A percentile compares a stretch with the other conserved stretches of the same genome.
Conservation (phyloP, 2,329 filamentous ascomycete species). For the Aspergillus sp. region DNA sequence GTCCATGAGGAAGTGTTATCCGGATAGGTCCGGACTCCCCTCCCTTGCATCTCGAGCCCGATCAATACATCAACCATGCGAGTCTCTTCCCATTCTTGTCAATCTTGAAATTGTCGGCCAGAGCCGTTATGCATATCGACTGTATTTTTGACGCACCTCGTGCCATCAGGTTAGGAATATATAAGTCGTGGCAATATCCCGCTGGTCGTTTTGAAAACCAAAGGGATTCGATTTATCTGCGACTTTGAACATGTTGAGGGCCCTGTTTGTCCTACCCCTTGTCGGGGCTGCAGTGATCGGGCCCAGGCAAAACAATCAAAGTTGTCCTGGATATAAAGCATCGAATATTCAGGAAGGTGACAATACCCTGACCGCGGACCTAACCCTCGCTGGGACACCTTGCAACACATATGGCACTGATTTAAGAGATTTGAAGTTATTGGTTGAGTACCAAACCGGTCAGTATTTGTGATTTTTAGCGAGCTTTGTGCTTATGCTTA, state of each 20-base stretch:
- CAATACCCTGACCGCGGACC: slow-evolving; percentile 63
- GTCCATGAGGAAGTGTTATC: neutral
- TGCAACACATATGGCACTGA: slow-evolving; percentile 63
- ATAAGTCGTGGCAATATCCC: slow-evolving; percentile 9
- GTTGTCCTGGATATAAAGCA: slow-evolving; percentile 41
- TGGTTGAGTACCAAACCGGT: slow-evolving; percentile 64
- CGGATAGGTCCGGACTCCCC: neutral
- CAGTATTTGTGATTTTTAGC: slow-evolving; percentile 5
- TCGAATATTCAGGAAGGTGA: slow-evolving; percentile 33
- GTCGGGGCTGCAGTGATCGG: slow-evolving; percentile 28
- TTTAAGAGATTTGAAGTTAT: slow-evolving; percentile 55
- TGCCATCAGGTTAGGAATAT: slow-evolving; percentile 3
- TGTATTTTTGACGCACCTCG: neutral
- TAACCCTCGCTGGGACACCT: slow-evolving; percentile 66
- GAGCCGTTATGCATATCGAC: neutral
- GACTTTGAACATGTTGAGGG: slow-evolving; percentile 24
- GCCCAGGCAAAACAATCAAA: slow-evolving; percentile 12
- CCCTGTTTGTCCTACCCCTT: slow-evolving; percentile 27
- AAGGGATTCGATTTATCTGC: neutral
- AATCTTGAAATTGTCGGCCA: neutral
- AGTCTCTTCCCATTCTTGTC: slow-evolving; percentile 5
- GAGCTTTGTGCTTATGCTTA: neutral
- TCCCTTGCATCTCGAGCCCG: slow-evolving; percentile 7
- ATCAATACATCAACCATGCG: slow-evolving; percentile 11
- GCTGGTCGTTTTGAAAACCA: neutral